Evolutionary conservation across 129 eudicot species (phyloP), one percentile per base, ranked within the genome.

Genomic region (Helichrysum umbraculigerum): DNA sequence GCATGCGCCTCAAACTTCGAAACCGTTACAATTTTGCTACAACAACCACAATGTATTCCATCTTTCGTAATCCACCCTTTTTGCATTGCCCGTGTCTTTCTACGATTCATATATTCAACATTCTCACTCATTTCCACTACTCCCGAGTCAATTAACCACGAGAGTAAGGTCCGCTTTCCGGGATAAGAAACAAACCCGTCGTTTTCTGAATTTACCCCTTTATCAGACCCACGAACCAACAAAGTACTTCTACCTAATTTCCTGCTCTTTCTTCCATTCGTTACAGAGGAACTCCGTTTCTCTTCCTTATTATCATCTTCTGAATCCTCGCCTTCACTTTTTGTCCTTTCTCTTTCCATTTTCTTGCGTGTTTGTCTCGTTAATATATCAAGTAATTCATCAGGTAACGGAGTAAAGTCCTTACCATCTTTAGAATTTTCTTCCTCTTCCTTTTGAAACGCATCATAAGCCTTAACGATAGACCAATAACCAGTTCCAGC

Each of bases 401-500:
- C 95, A 8, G 88, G 80, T 81, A 93, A 73, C 20, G 90, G 90
- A 76, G 93, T 81, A 82, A 86, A 81, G 39, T 65, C 84, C 58
- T 51, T 72, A 62, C 73, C 78, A 70, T 70, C 78, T 78, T 82
- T 81, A 39, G 65, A 34, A 70, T 78, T 32, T 6, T 66, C 84
- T 21, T 81, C 66, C 20, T 88, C 88, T 57, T 82, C 96, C 85
- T 88, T 93, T 44, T 90, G 89, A 63, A 88, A 82, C 33, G 89
- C 91, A 44, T 93, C 98, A 70, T 93, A 90, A 28, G 98, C 98
- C 82, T 93, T 93, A 5, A 87, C 83, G 47, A 93, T 90, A 14
- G 98, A 93, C 98, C 98, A 93, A 64, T 78, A 90, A 70, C 91
- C 96, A 30, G 98, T 93, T 63, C 98, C 98, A 11, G 86, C 19